Base-by-base conservation (phyloP, 345 rosid genomes). In the Punica granatum region DNA sequence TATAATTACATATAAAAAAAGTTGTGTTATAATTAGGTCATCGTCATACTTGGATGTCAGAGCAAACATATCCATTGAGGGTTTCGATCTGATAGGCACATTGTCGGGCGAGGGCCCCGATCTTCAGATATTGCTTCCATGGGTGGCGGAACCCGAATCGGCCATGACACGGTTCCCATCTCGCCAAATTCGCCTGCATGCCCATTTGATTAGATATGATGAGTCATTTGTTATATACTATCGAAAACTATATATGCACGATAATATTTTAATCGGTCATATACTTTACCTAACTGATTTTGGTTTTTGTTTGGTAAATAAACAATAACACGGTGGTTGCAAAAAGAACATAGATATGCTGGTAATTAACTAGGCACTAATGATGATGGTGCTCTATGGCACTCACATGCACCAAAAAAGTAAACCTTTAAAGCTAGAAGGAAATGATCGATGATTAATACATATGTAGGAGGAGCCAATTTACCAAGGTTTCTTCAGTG, bases 121-220 rank as follows among this genome's bases (percentile, higher is more conserved):
- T 70, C 76, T 83, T 80, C 65, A 87, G 69, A 74, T 90, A 92
- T 15, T 79, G 82, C 72, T 86, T 76, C 96, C 96, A 92, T 0
- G 98, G 96, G 72, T 90, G 93, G 8, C 86, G 68, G 69, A 85
- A 75, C 58, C 69, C 60, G 77, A 92, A 90, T n/a, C 71, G 75
- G 0, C 98, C 97, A 64, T 85, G 97, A 0, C 81, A 72, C 8
- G 97, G 97, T 65, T 92, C 97, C 98, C 96, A 92, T 73, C 84
- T 82, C 1, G 98, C 93, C 66, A 86, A 86, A 74, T 90, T 87
- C 39, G 88, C 97, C 98, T 88, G 74, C 39, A 68, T 34, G 66
- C 60, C 12, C 43, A 65, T 23, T 25, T 23, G 28, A 19, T 31
- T 4, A 37, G 41, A 37, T 37, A 11, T 37, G 41, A 37, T 5